Evolutionary conservation across 192 early-diverging fungal genomes (phyloP).

Genomic region (Umbelopsis sp.): DNA sequence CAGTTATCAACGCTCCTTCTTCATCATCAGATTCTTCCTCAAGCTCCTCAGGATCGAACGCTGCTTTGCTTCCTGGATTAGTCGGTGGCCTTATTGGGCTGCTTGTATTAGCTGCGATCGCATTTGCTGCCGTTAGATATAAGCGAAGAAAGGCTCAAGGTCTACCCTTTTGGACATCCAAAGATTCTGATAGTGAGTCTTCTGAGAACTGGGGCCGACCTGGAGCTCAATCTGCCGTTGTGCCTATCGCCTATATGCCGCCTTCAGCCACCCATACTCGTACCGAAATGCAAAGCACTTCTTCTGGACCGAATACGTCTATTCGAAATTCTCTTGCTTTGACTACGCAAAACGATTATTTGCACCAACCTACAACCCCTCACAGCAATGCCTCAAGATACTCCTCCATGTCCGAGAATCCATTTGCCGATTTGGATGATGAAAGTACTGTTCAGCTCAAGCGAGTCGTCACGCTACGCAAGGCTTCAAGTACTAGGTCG

Average conservation of each 20-base stretch:
- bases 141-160: conserved; percentile 14
- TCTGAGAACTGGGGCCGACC: background rate
- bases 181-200: background rate
- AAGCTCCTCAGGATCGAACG: conserved; percentile 1
- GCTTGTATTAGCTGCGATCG: conserved; percentile 18
- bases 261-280: conserved; percentile 13
- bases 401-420: conserved; percentile 23
- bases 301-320: conserved; percentile 1
- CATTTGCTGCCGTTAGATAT: conserved; percentile 14
- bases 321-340: background rate
- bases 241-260: conserved; percentile 42
- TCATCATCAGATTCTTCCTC: conserved; percentile 1
- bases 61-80: conserved; percentile 24
- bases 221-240: conserved; percentile 34
- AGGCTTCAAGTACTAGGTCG: background rate
- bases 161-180: conserved; percentile 8
- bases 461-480: conserved; percentile 4
- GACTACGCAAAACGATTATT: conserved; percentile 18
- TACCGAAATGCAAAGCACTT: conserved; percentile 1
- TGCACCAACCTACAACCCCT: conserved; percentile 4
- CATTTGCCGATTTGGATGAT: conserved; percentile 29
- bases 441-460: conserved; percentile 22
- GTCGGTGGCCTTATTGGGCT: conserved; percentile 35
- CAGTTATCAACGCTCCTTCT: background rate
- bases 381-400: background rate